Base-by-base conservation (phyloP, 306 rosid genomes). In the Rosa multiflora region DNA sequence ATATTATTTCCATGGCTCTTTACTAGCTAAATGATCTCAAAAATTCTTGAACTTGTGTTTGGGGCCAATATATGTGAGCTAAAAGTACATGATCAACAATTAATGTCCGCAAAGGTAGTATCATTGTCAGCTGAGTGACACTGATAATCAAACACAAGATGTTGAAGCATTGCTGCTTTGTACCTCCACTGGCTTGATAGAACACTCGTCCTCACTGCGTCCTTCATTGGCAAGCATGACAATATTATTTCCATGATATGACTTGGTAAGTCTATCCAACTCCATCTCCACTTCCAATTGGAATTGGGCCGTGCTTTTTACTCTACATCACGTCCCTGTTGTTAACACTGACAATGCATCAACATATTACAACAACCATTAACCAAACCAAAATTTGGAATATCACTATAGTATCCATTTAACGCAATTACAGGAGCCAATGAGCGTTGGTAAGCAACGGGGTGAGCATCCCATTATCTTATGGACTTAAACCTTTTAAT, bases 151-250 rank as follows among this genome's bases (percentile, higher is more conserved):
- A 63, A 63, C 18, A 63, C 40, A 63, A 63, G 68, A 63, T 63
- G 40, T 12, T 5, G 20, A 63, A 63, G 68, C 68, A 4, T 29
- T 11, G 68, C 40, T 10, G 68, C 68, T 29, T 14, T 13, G 20
- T 63, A 63, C 69, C 69, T 63, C 69, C 69, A 63, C 69, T 63
- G 40, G 69, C 69, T 63, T 63, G 69, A 63, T 15, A 63, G 39
- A 13, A 63, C 70, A 64, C 10, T 64, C 13, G 70, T 64, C 70
- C 70, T 64, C 21, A 14, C 44, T 32, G 70, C 44, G 0, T 35
- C 70, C 44, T 35, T 35, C 17, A 64, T 1, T 5, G 70, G 21
- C 18, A 64, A 12, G 15, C 70, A 35, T 14, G 70, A 32, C 70
- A 64, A 64, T 23, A 64, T 64, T 35, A 4, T 29, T 64, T 64